Evolutionary conservation across 1,139 yeast species (phyloP).

Genomic region (Blastobotrys elegans): DNA sequence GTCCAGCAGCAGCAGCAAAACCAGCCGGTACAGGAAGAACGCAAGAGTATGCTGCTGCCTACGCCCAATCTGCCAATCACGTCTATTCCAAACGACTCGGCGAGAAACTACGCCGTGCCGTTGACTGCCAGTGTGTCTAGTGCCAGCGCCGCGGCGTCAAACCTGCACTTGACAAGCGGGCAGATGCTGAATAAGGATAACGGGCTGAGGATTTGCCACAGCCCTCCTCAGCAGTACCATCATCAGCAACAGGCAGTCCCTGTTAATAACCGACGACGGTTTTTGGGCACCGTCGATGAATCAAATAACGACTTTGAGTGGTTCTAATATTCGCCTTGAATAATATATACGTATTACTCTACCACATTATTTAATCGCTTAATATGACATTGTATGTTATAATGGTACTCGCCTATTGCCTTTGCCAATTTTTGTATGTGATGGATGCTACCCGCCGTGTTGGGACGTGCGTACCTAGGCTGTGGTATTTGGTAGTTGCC

Average conservation of each 20-base stretch:
- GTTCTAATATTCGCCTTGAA: background rate
- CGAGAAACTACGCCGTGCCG: background rate
- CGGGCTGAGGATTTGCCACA: background rate
- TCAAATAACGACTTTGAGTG: constrained; percentile 7
- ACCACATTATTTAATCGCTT: background rate
- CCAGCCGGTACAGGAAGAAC: constrained; percentile 2
- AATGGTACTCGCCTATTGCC: too few species aligned
- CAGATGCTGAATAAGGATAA: background rate
- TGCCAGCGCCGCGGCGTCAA: constrained; percentile 2
- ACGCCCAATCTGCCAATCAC: constrained; percentile 18
- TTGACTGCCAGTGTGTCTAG: background rate
- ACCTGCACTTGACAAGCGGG: constrained; percentile 1
- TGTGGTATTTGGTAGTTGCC: too few species aligned
- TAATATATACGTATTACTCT: background rate
- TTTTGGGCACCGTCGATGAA: constrained; percentile 7
- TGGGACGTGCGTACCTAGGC: too few species aligned
- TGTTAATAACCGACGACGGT: background rate
- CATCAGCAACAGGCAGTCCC: background rate
- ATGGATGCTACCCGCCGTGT: too few species aligned
- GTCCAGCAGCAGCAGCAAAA: background rate
- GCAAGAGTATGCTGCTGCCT: constrained; percentile 22
- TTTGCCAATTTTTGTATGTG: too few species aligned
- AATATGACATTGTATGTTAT: too few species aligned
- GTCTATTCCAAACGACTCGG: background rate
- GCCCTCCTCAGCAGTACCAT: background rate